phyloP scores from a whole-genome alignment of 2,329 filamentous ascomycete species.

The Ilyonectria sp. region DNA sequence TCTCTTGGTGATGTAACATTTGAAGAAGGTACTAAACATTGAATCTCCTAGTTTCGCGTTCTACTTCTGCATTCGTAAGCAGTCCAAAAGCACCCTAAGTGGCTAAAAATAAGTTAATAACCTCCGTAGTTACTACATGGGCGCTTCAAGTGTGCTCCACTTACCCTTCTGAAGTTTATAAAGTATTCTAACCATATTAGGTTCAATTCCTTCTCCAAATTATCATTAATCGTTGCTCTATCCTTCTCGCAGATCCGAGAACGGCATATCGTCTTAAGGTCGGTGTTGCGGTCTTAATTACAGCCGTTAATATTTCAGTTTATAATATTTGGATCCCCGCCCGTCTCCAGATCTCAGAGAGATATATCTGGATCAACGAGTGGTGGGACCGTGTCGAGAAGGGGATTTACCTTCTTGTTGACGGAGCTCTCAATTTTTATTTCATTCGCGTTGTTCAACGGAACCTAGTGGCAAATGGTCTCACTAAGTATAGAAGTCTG shows the following conservation, averaged over 20 bases:
- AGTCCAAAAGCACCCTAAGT: too few relatives aligned
- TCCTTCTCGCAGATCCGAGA: conserved; percentile 41
- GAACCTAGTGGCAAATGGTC: conserved; percentile 41
- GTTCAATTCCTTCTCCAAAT: conserved; percentile 47
- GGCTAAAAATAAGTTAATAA: too few relatives aligned
- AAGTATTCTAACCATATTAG: conserved; percentile 19
- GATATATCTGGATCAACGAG: conserved; percentile 44
- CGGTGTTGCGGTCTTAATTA: conserved; percentile 40
- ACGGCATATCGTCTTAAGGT: conserved; percentile 41
- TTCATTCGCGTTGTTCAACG: conserved; percentile 44
- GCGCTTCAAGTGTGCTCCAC: too few relatives aligned
- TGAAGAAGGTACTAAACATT: too few relatives aligned
- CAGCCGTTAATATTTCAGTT: conserved; percentile 46
- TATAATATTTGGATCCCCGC: conserved; percentile 48
- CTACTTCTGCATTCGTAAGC: too few relatives aligned
- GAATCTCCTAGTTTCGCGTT: too few relatives aligned
- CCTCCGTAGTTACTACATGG: too few relatives aligned
- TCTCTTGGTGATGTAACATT: too few relatives aligned
- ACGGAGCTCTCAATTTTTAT: conserved; percentile 43
- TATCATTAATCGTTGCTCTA: conserved; percentile 46
- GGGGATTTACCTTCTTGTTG: conserved; percentile 47
- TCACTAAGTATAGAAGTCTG: conserved; percentile 46
- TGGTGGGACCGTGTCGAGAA: conserved; percentile 49
- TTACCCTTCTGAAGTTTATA: not conserved
- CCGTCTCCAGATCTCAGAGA: conserved; percentile 40